Percentiles rank a stretch among this genome's conserved stretches.
phyloP scores from a whole-genome alignment of 2,329 filamentous ascomycete genomes.

The Paecilomyces formosus region DNA sequence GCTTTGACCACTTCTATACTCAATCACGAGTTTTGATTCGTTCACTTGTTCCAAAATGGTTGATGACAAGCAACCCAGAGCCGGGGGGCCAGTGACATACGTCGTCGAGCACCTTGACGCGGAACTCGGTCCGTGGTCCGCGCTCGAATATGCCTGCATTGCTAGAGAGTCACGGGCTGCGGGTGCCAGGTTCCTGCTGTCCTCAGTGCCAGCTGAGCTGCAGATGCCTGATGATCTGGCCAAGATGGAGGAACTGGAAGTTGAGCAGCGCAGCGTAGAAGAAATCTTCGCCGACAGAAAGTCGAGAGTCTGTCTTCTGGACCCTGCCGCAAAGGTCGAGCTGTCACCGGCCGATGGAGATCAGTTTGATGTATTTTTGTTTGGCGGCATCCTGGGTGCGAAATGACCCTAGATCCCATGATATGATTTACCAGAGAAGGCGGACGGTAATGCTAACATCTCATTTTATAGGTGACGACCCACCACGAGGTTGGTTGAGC shows the following conservation, averaged over 20 bases:
- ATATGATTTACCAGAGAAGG: not conserved
- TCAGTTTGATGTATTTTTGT: conserved; percentile 82
- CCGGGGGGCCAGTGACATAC: conserved; percentile 58
- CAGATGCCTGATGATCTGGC: conserved; percentile 54
- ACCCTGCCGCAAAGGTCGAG: conserved; percentile 76
- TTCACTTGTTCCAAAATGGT: conserved; percentile 14
- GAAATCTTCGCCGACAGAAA: conserved; percentile 68
- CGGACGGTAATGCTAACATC: conserved; percentile 3
- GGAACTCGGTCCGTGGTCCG: conserved; percentile 89
- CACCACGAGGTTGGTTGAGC: conserved; percentile 65
- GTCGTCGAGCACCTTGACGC: conserved; percentile 96
- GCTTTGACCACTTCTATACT: not conserved
- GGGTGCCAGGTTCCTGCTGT: conserved; percentile 68
- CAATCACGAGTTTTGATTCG: not conserved
- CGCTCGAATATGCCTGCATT: conserved; percentile 85
- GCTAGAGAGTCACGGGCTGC: conserved; percentile 67
- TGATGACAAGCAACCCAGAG: conserved; percentile 10
- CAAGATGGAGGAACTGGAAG: conserved; percentile 53
- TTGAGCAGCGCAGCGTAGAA: conserved; percentile 74
- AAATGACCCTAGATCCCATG: not conserved
- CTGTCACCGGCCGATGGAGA: conserved; percentile 75
- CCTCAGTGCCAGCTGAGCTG: conserved; percentile 66
- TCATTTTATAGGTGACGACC: conserved; percentile 71
- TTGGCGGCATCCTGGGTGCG: conserved; percentile 88
- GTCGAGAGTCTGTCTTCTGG: conserved; percentile 75